Evolutionary conservation across 2,329 filamentous ascomycete genomes (phyloP).

Genomic region (Fusarium praegraminearum): DNA sequence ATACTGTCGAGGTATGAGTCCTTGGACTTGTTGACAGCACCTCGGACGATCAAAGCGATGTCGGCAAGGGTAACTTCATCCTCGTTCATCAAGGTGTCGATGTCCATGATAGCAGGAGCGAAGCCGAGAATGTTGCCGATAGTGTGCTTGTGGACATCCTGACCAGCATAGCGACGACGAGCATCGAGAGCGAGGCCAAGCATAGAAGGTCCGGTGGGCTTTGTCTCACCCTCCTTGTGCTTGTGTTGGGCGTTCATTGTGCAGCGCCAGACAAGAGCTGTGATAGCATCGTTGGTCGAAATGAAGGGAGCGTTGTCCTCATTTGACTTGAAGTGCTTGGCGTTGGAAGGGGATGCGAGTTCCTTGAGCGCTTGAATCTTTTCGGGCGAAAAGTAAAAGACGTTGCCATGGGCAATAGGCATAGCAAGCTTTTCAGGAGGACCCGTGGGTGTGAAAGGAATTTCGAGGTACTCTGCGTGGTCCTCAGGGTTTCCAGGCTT

Average conservation of each 20-base stretch:
- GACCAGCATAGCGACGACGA: constrained; percentile 15
- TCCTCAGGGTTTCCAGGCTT: constrained; percentile 14
- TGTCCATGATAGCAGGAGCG: constrained; percentile 13
- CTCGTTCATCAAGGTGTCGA: constrained; percentile 5
- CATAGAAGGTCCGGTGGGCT: background rate
- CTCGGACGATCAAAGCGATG: constrained; percentile 6
- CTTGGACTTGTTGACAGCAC: constrained; percentile 13
- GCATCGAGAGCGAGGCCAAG: constrained; percentile 17
- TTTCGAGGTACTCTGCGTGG: constrained; percentile 11
- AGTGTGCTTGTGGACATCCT: constrained; percentile 12
- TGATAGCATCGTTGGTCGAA: constrained; percentile 19
- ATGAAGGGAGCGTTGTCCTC: background rate
- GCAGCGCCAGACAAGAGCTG: constrained; percentile 20
- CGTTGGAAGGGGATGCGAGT: background rate
- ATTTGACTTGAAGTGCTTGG: background rate
- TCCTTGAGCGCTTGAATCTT: constrained; percentile 11
- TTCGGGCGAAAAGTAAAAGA: constrained; percentile 21
- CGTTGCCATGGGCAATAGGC: constrained; percentile 9
- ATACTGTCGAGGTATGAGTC: constrained; percentile 6
- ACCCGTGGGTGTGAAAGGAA: constrained; percentile 10
- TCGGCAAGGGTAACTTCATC: constrained; percentile 2
- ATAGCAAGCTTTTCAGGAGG: constrained; percentile 14
- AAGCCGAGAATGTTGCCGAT: constrained; percentile 19
- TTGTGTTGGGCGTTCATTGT: constrained; percentile 16
- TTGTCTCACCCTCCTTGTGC: background rate